These are phyloP conservation scores for Candida tallmaniae DNA, from an alignment of 805 yeast species.

Conservation along the genomic window DNA sequence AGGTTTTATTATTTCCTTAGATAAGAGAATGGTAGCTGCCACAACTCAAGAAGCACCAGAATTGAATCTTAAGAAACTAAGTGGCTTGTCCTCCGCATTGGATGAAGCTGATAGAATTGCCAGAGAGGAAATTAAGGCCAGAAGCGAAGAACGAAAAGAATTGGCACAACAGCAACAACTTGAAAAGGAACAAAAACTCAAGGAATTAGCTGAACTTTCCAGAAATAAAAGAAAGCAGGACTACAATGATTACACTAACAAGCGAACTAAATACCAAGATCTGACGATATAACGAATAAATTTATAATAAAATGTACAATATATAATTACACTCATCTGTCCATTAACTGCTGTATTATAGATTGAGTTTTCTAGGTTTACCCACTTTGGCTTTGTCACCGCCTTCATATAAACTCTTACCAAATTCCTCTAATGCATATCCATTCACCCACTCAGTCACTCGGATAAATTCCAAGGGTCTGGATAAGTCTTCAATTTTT, in stretches of 20 bases:
- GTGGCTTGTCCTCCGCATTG: constrained; percentile 65
- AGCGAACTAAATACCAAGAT: background rate
- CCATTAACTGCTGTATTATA: background rate
- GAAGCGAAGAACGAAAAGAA: constrained; percentile 24
- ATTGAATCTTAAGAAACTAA: constrained; percentile 53
- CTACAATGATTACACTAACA: background rate
- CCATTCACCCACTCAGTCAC: constrained; percentile 62
- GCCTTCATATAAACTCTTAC: constrained; percentile 55
- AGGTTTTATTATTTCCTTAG: constrained; percentile 79
- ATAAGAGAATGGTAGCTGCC: constrained; percentile 61
- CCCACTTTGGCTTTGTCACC: constrained; percentile 26
- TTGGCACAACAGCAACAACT: constrained; percentile 21
- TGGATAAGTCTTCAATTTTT: constrained; percentile 26
- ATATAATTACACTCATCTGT: no score
- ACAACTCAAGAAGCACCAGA: constrained; percentile 27
- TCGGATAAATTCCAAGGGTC: constrained; percentile 40
- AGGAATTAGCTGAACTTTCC: constrained; percentile 24
- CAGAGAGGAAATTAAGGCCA: constrained; percentile 15
- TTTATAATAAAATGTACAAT: constrained; percentile 1
- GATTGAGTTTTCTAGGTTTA: constrained; percentile 10
- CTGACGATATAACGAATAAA: background rate
- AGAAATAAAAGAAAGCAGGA: constrained; percentile 15
- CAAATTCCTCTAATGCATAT: constrained; percentile 48
- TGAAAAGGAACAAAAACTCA: constrained; percentile 25
- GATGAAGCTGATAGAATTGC: constrained; percentile 50